Percentiles rank a stretch among this genome's conserved stretches.
Evolutionary conservation across 1,139 yeast species (phyloP).

Genomic region (Yamadazyma atmosphaerica): DNA sequence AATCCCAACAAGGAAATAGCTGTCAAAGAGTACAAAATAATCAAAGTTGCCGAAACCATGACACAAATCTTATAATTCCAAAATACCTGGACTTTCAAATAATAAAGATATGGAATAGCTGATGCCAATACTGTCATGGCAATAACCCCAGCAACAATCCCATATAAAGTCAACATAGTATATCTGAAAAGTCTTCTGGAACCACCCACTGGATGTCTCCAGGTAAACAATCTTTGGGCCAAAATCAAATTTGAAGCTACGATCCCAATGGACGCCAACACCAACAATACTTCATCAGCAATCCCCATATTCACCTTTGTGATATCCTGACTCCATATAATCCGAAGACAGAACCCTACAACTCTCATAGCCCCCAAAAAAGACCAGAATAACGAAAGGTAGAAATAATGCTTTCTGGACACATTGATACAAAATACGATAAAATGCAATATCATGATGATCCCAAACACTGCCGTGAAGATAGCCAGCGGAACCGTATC

Average conservation of each 20-base stretch:
- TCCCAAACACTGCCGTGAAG: constrained; percentile 30
- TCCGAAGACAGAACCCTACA: constrained; percentile 32
- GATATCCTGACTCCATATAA: constrained; percentile 30
- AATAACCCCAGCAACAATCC: constrained; percentile 29
- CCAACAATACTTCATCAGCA: constrained; percentile 33
- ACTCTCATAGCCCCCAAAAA: constrained; percentile 29
- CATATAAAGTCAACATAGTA: constrained; percentile 32
- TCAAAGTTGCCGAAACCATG: constrained; percentile 29
- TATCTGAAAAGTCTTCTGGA: constrained; percentile 36
- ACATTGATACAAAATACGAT: constrained; percentile 28
- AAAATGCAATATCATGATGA: constrained; percentile 27
- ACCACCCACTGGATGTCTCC: constrained; percentile 51
- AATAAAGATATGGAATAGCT: constrained; percentile 32
- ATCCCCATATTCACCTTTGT: constrained; percentile 36
- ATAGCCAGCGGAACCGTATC: constrained; percentile 34
- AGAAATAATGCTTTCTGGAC: constrained; percentile 39
- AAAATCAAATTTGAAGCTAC: constrained; percentile 40
- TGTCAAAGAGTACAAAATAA: constrained; percentile 35
- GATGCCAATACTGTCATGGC: constrained; percentile 36
- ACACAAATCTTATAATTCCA: constrained; percentile 28
- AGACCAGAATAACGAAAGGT: constrained; percentile 33
- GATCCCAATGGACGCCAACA: constrained; percentile 34
- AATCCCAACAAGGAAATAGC: constrained; percentile 32
- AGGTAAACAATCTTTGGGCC: constrained; percentile 44
- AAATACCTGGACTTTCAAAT: constrained; percentile 22